These are phyloP conservation scores for Stylonectria norvegica DNA, from an alignment of 2,329 filamentous ascomycete species.

Conservation along the genomic window DNA sequence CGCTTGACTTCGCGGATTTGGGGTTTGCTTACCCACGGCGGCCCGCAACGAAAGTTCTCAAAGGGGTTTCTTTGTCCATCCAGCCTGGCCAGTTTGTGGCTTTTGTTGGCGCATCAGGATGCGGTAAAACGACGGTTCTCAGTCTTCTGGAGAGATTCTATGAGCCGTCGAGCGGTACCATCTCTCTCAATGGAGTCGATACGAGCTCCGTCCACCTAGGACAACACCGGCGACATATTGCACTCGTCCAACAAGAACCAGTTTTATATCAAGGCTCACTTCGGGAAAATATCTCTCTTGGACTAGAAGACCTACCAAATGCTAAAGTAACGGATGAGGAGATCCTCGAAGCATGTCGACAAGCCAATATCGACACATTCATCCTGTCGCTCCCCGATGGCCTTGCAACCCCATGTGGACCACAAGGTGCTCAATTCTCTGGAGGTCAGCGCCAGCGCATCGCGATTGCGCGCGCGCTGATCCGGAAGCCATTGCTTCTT, in stretches of 20 bases:
- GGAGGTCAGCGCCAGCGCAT: constrained; percentile 72
- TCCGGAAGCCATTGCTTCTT: constrained; percentile 63
- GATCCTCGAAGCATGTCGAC: constrained; percentile 48
- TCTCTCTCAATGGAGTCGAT: constrained; percentile 30
- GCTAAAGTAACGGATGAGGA: constrained; percentile 32
- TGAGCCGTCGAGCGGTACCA: constrained; percentile 31
- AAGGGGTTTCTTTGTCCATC: constrained; percentile 40
- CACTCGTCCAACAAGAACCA: constrained; percentile 42
- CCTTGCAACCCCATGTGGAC: constrained; percentile 61
- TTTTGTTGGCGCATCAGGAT: constrained; percentile 56
- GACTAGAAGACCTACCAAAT: constrained; percentile 27
- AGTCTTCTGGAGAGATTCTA: constrained; percentile 47
- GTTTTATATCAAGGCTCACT: constrained; percentile 49
- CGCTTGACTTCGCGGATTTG: constrained; percentile 33
- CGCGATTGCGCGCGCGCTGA: constrained; percentile 68
- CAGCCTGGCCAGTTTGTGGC: constrained; percentile 48
- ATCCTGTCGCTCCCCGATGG: constrained; percentile 55
- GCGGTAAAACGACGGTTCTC: constrained; percentile 60
- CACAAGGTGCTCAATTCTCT: constrained; percentile 65
- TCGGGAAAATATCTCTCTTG: constrained; percentile 54
- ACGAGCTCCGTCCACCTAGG: constrained; percentile 29
- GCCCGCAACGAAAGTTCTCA: constrained; percentile 33
- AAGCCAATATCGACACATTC: constrained; percentile 56
- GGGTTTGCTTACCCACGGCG: constrained; percentile 55
- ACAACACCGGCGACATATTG: constrained; percentile 33